A percentile compares a stretch with the other conserved stretches of the same genome.
phyloP scores from a whole-genome alignment of 192 early-diverging fungal genomes.

The Coemansia sp. region DNA sequence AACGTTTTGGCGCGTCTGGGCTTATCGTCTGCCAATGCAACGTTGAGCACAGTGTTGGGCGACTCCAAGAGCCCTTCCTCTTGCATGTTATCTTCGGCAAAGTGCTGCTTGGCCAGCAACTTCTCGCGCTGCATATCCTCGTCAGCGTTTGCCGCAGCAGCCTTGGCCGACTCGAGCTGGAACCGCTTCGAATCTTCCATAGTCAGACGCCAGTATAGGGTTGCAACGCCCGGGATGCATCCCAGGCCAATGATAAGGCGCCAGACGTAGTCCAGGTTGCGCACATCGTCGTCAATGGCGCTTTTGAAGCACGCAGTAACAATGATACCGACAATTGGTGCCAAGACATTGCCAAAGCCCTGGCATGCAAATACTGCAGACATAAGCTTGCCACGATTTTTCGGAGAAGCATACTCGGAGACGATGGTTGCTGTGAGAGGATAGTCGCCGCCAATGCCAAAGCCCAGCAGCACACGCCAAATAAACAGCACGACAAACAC shows the following conservation, averaged over 20 bases:
- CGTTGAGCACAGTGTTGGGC: constrained; percentile 57
- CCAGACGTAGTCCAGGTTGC: constrained; percentile 88
- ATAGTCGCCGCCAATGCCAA: constrained; percentile 95
- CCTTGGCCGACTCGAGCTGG: background rate
- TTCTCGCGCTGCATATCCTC: constrained; percentile 47
- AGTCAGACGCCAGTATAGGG: constrained; percentile 79
- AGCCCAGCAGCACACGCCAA: constrained; percentile 90
- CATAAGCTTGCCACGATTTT: constrained; percentile 86
- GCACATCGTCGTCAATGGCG: constrained; percentile 62
- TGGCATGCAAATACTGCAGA: constrained; percentile 91
- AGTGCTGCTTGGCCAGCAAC: constrained; percentile 58
- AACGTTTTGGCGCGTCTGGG: background rate
- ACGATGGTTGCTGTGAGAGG: constrained; percentile 93
- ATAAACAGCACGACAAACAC: constrained; percentile 73
- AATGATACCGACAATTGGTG: constrained; percentile 72
- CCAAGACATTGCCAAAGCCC: constrained; percentile 84
- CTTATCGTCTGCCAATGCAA: constrained; percentile 43
- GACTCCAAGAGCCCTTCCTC: background rate
- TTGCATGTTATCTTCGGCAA: background rate
- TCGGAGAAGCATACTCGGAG: constrained; percentile 82
- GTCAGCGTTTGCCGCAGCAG: constrained; percentile 37
- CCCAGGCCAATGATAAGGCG: constrained; percentile 84
- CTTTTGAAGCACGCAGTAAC: constrained; percentile 70
- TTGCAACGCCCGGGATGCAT: constrained; percentile 74
- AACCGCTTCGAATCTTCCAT: constrained; percentile 93